Conservation (phyloP, 352 stramenopile species). For the Globisporangium nodosum region DNA sequence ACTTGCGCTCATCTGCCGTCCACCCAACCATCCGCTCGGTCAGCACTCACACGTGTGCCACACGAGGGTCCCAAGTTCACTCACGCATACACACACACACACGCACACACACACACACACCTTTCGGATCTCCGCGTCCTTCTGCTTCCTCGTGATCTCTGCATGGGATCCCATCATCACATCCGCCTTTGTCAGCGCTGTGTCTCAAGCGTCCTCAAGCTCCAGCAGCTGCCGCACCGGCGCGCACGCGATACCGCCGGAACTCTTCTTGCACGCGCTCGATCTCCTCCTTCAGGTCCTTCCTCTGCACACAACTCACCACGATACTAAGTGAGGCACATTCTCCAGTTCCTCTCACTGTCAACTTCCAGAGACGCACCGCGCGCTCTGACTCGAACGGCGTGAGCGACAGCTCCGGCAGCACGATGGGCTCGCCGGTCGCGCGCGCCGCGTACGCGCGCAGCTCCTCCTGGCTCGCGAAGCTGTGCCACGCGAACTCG, state of each 20-base stretch:
- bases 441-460: slow-evolving; percentile 48
- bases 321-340: too few species aligned
- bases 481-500: slow-evolving; percentile 70
- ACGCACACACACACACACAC: slow-evolving; percentile 16
- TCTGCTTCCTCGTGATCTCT: slow-evolving; percentile 88
- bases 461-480: slow-evolving; percentile 55
- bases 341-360: neutral
- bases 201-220: neutral
- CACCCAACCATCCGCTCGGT: neutral
- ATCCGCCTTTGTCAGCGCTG: too few species aligned
- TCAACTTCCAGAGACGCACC: slow-evolving; percentile 25
- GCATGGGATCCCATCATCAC: neutral
- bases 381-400: slow-evolving; percentile 68
- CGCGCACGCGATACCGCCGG: slow-evolving; percentile 77
- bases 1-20: slow-evolving; percentile 68
- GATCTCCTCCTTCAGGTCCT: slow-evolving; percentile 75
- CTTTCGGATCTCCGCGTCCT: slow-evolving; percentile 84
- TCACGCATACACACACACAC: neutral
- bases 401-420: slow-evolving; percentile 66
- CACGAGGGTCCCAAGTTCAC: too few species aligned
- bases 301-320: slow-evolving; percentile 39
- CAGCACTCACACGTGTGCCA: neutral
- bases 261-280: slow-evolving; percentile 86
- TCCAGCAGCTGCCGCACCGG: slow-evolving; percentile 22
- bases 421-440: slow-evolving; percentile 49